A percentile compares a stretch with the other conserved stretches of the same genome.
Evolutionary conservation across 2,329 filamentous ascomycete genomes (phyloP).

Genomic region (Drechslerella stenobrocha): DNA sequence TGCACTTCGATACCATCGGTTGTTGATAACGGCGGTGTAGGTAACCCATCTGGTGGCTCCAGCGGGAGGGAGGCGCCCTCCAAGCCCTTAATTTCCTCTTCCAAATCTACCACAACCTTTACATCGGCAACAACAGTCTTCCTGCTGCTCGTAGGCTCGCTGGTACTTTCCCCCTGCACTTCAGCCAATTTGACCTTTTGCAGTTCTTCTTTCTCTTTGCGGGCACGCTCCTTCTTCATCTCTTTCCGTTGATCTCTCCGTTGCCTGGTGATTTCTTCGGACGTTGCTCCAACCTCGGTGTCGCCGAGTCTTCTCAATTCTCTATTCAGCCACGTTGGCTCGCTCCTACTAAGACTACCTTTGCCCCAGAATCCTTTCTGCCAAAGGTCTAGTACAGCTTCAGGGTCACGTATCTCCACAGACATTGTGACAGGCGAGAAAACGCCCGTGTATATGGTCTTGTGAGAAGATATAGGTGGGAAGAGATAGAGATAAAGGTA

Average conservation of each 20-base stretch:
- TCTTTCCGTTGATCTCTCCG: constrained; percentile 78
- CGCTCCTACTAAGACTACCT: constrained; percentile 86
- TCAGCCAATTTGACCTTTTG: constrained; percentile 64
- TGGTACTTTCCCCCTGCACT: constrained; percentile 55
- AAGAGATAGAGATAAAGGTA: constrained; percentile 75
- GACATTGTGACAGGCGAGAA: constrained; percentile 83
- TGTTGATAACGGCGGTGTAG: constrained; percentile 30
- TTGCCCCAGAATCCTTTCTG: constrained; percentile 98
- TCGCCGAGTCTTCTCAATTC: constrained; percentile 68
- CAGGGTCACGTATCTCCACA: constrained; percentile 77
- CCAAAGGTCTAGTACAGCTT: constrained; percentile 80
- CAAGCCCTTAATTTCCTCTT: constrained; percentile 33
- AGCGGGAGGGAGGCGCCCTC: not conserved
- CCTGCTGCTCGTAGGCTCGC: constrained; percentile 20
- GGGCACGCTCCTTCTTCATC: constrained; percentile 89
- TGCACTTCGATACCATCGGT: constrained; percentile 18
- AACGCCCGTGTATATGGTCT: constrained; percentile 69
- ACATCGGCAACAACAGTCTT: constrained; percentile 25
- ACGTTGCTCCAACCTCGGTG: constrained; percentile 70
- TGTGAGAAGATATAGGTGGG: constrained; percentile 66
- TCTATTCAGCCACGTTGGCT: constrained; percentile 86
- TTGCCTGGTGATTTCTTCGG: constrained; percentile 76
- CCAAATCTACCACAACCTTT: constrained; percentile 25
- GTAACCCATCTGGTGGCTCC: constrained; percentile 14
- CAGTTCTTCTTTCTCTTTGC: constrained; percentile 80